Conservation (phyloP, 768 basidiomycete species). For the Antrodiella citrinella region DNA sequence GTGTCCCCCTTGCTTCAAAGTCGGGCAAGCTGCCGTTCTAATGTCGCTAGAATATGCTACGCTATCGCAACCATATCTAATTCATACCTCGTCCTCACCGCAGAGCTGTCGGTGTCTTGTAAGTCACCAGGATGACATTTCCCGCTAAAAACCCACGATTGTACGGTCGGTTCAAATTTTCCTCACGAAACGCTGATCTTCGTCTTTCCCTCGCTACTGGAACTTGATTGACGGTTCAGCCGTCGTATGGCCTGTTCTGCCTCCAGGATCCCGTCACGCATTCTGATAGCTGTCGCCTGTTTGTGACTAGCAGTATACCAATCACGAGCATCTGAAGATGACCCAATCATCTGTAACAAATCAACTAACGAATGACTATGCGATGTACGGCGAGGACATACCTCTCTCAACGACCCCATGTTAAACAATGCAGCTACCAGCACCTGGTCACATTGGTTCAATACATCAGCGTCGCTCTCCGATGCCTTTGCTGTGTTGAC, state of each 20-base stretch:
- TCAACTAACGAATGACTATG: no score
- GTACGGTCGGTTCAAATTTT: no score
- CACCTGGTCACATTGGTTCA: conserved; percentile 42
- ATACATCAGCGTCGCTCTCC: conserved; percentile 19
- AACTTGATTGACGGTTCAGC: not conserved
- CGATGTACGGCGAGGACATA: conserved; percentile 5
- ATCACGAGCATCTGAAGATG: conserved; percentile 1
- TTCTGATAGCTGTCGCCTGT: conserved; percentile 4
- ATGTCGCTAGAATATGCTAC: not conserved
- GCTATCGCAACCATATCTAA: not conserved
- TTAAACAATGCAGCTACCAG: conserved; percentile 56
- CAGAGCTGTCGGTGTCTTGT: no score
- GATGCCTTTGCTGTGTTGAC: conserved; percentile 22
- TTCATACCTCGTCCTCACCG: no score
- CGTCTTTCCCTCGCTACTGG: no score
- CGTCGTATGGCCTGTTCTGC: conserved; percentile 8
- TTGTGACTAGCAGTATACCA: conserved; percentile 8
- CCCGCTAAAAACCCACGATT: no score
- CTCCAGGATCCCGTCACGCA: conserved; percentile 8
- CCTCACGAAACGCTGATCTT: no score
- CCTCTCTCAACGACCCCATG: conserved; percentile 46
- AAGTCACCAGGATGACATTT: no score
- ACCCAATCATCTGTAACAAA: conserved; percentile 9
- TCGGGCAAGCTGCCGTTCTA: conserved; percentile 11
- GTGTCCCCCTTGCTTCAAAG: conserved; percentile 5